Evolutionary conservation across 345 rosid genomes (phyloP).

Genomic region (Syzygium jambos): DNA sequence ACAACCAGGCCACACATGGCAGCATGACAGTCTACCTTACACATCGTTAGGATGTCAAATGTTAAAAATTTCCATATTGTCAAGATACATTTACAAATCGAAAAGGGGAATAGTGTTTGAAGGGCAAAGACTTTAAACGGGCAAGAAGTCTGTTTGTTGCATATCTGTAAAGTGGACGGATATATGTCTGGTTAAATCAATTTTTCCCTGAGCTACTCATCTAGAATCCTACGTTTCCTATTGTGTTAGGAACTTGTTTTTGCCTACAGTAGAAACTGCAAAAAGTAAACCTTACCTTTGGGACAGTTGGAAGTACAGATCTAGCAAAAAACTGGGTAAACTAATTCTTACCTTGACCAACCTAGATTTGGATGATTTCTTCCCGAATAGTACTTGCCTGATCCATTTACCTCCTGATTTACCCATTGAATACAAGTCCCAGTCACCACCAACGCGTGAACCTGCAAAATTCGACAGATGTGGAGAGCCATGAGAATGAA

Average conservation of each 20-base stretch:
- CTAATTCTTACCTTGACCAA: neutral
- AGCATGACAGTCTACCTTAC: neutral
- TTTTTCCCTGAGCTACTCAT: neutral
- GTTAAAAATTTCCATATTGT: neutral
- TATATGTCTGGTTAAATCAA: neutral
- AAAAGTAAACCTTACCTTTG: neutral
- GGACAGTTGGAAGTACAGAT: neutral
- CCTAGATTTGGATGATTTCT: constrained; percentile 2
- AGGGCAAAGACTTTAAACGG: neutral
- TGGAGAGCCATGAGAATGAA: neutral
- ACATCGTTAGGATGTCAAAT: neutral
- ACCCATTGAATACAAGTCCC: neutral
- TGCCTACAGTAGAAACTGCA: neutral
- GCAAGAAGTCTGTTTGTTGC: neutral
- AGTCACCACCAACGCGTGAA: neutral
- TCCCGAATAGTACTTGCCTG: neutral
- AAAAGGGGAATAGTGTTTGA: neutral
- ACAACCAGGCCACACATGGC: neutral
- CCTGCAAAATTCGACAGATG: neutral
- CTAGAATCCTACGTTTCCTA: neutral
- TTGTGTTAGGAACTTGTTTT: neutral
- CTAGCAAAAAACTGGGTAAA: neutral
- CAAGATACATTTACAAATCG: neutral
- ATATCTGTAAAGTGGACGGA: neutral
- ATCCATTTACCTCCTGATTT: constrained; percentile 3